phyloP scores from a whole-genome alignment of 257 asterid species.

The Przewalskia tangutica region DNA sequence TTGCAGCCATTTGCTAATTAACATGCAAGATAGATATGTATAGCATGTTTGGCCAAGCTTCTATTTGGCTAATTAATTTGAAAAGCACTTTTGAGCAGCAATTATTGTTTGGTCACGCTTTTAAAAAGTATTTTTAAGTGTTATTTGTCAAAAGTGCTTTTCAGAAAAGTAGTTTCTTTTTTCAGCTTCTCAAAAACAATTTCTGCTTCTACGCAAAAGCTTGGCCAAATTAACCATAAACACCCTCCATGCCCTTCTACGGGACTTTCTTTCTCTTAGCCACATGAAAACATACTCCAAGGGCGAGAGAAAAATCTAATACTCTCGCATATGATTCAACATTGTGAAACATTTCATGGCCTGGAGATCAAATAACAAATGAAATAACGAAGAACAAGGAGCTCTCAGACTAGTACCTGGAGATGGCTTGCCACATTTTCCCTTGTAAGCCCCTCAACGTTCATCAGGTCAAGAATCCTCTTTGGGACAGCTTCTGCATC shows the following conservation, averaged over 20 bases:
- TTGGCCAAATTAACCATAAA: too few relatives aligned
- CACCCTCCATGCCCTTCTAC: too few relatives aligned
- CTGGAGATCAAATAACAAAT: background rate
- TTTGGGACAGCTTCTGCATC: conserved; percentile 84
- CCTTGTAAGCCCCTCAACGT: conserved; percentile 72
- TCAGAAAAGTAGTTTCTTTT: too few relatives aligned
- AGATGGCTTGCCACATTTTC: conserved; percentile 97
- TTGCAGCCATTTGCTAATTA: background rate
- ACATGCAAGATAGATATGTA: background rate
- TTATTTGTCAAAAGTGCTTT: too few relatives aligned
- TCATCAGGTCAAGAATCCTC: conserved; percentile 83
- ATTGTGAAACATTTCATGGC: background rate
- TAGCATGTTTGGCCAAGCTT: too few relatives aligned
- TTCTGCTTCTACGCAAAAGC: too few relatives aligned
- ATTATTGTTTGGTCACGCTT: too few relatives aligned
- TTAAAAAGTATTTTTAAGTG: too few relatives aligned
- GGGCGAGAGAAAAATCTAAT: background rate
- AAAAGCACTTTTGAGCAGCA: too few relatives aligned
- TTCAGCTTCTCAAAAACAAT: too few relatives aligned
- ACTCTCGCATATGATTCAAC: background rate
- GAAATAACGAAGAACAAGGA: background rate
- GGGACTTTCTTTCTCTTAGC: background rate
- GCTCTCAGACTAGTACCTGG: conserved; percentile 46
- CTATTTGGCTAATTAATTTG: too few relatives aligned
- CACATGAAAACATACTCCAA: background rate